phyloP scores from a whole-genome alignment of 2,329 filamentous ascomycete genomes.

The Aureobasidium melanogenum region DNA sequence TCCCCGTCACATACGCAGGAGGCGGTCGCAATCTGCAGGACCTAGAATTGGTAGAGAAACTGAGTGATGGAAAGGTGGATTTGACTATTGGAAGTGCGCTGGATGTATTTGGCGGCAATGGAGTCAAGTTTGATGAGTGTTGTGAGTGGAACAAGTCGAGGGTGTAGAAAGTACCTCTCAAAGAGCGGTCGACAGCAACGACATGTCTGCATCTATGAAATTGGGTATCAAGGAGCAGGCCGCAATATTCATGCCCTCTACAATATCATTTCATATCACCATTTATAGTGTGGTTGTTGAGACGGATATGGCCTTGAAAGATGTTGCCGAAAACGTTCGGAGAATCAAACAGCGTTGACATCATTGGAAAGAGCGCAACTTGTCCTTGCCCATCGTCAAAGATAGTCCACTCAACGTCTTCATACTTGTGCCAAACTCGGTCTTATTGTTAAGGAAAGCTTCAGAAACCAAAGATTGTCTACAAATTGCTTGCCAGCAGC shows the following conservation, averaged over 20 bases:
- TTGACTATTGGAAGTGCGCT: constrained; percentile 93
- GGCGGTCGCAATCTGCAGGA: constrained; percentile 79
- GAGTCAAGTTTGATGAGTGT: constrained; percentile 82
- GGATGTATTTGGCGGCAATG: constrained; percentile 86
- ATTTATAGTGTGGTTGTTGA: background rate
- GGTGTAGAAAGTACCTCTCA: background rate
- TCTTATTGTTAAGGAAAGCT: background rate
- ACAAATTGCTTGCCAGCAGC: too few species aligned
- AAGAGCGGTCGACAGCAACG: too few species aligned
- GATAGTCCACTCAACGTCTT: background rate
- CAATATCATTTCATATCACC: too few species aligned
- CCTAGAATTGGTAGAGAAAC: constrained; percentile 66
- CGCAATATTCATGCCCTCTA: too few species aligned
- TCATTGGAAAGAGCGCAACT: background rate
- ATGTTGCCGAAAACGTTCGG: background rate
- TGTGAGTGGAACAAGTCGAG: constrained; percentile 64
- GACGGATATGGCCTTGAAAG: background rate
- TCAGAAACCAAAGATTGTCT: background rate
- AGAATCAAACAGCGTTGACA: background rate
- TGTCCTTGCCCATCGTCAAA: background rate
- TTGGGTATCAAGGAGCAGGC: background rate
- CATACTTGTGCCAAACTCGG: background rate
- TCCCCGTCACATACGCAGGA: constrained; percentile 93
- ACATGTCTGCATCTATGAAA: too few species aligned
- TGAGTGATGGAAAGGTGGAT: constrained; percentile 77